Base-by-base conservation (phyloP, 2,329 filamentous ascomycete species). In the Calonectria fujianensis region DNA sequence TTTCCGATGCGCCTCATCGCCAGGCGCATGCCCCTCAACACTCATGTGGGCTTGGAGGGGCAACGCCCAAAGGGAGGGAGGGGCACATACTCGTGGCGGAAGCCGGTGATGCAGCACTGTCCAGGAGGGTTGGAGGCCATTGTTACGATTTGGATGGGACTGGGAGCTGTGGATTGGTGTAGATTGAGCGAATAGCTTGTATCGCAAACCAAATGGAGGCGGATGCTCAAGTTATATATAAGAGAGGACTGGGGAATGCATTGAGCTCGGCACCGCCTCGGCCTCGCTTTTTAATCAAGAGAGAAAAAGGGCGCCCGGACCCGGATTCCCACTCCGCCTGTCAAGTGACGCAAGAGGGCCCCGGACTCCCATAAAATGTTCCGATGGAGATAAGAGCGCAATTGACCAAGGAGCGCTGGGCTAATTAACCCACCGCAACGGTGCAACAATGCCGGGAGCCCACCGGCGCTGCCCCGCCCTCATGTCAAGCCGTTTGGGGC, bases 121-220 rank as follows among this genome's bases (percentile, higher is more conserved):
- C 81, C 88, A 16, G 90, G 89, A 70, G 87, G 86, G 79, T 90
- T 86, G 7, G 90, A 91, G 52, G 90, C 88, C 90, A 91, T 91
- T 64, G n/a, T 66, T 37, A 27, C 65, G 45, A 64, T 45, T 39
- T 66, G 20, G 29, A 10, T 37, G 35, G 37, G n/a, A 24, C 52
- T 66, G 54, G 31, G 41, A 61, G 57, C 11, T 31, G 32, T 41
- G 45, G 13, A 41, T 51, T 27, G 24, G 20, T 45, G 24, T 16
- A 5, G 13, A 27, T 29, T 11, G 7, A 32, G 14, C 10, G 39
- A 18, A 24, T 37, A 3, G 27, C 4, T 18, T 66, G 50, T 37
- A 52, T 61, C 48, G 48, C 18, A 41, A 64, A 35, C 24, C 61
- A 32, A 8, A 61, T 14, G 20, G 48, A 48, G 39, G 37, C 39